Evolutionary conservation across 306 rosid genomes (phyloP), one percentile per base, ranked within the genome.

Genomic region (Potentilla sterilis): DNA sequence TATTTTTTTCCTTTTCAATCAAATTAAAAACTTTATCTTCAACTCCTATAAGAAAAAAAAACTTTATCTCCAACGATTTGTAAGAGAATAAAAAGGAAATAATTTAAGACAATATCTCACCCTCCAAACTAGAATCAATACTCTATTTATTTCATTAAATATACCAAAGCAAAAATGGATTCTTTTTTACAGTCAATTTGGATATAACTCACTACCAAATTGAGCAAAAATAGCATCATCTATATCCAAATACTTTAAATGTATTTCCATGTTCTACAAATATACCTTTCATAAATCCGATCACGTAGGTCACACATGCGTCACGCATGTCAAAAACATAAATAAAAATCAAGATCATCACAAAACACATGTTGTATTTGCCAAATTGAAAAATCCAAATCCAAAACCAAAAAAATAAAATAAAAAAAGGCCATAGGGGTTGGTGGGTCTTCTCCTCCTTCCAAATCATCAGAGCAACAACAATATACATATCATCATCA

Each of bases 401-500:
- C 32, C 62, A 32, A 13, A 4, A 3, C 8, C 7, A 54, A 5
- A 32, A 28, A 1, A 16, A 15, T 12, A 62, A 51, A 55, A 6
- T 9, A 9, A 35, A 57, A 22, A 46, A 15, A 2, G 54, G 40
- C 51, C 54, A 2, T 1, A 55, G 16, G 69, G 77, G 77, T 74
- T 74, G 70, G 70, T 61, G 59, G 70, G 69, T 32, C 34, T 71
- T 40, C 54, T 18, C 14, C 28, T 40, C 49, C 9, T 57, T 74
- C 55, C 12, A 32, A 4, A 41, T 58, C 61, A 72, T 64, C 37
- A 69, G 19, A 70, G 52, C n/a, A 74, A 21, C 15, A 49, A 48
- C 16, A 22, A 37, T 54, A 57, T 55, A 19, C 57, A 18, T 5
- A 43, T 51, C 69, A 51, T 79, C 74, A 81, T 85, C 79, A 79